A percentile compares a stretch with the other conserved stretches of the same genome.
Evolutionary conservation across 345 rosid genomes (phyloP).

Genomic region (Dovyalis caffra): DNA sequence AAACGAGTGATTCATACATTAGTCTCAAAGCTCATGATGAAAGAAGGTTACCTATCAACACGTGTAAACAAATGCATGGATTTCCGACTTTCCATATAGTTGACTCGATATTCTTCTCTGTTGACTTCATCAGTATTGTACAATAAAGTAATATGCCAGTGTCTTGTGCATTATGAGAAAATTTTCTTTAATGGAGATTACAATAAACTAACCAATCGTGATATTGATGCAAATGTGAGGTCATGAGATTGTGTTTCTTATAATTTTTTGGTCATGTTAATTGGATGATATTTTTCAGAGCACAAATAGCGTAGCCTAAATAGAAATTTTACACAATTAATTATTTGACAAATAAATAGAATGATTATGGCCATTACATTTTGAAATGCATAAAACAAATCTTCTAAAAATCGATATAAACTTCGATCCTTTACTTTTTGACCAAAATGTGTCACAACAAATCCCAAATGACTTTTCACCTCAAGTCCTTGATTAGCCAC

Average conservation of each 20-base stretch:
- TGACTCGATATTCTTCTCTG: too few species aligned
- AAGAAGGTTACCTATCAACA: too few species aligned
- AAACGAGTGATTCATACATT: too few species aligned
- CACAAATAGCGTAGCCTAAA: not conserved
- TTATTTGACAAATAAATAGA: not conserved
- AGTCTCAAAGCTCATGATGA: too few species aligned
- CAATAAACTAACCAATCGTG: too few species aligned
- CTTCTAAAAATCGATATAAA: not conserved
- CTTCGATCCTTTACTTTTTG: not conserved
- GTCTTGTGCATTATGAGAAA: not conserved
- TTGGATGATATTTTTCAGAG: not conserved
- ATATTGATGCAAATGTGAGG: not conserved
- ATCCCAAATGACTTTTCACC: not conserved
- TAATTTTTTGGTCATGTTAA: too few species aligned
- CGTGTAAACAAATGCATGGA: not conserved
- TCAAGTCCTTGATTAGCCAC: too few species aligned
- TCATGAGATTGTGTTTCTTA: not conserved
- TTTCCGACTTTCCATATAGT: too few species aligned
- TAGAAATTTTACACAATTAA: not conserved
- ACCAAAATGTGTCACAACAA: not conserved
- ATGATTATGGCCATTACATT: not conserved
- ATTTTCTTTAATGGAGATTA: too few species aligned
- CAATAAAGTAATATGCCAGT: too few species aligned
- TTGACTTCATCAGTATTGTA: not conserved
- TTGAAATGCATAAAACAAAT: not conserved